These are phyloP conservation scores for Phytophthora hibernalis DNA, from an alignment of 352 stramenopile genomes.

Conservation along the genomic window DNA sequence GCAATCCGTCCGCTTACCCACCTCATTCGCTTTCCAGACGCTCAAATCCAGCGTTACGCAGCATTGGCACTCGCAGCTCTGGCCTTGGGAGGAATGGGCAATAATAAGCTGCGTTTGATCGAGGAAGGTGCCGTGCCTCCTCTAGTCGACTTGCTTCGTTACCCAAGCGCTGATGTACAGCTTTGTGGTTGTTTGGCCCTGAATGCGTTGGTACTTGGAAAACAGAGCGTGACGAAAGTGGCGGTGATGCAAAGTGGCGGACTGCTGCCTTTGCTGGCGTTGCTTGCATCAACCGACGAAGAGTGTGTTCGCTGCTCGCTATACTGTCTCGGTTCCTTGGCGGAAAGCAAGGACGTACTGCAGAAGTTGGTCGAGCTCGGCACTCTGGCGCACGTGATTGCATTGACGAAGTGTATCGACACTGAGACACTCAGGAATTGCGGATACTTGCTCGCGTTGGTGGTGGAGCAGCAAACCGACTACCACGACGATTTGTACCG, in stretches of 20 bases:
- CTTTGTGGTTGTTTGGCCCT: slow-evolving; percentile 93
- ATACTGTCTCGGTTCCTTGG: slow-evolving; percentile 94
- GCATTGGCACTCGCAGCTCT: slow-evolving; percentile 93
- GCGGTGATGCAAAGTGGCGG: slow-evolving; percentile 91
- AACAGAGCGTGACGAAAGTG: slow-evolving; percentile 88
- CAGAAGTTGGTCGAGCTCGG: slow-evolving; percentile 92
- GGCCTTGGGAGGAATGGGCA: slow-evolving; percentile 91
- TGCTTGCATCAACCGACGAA: slow-evolving; percentile 89
- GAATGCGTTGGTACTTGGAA: slow-evolving; percentile 91
- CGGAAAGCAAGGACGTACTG: slow-evolving; percentile 92
- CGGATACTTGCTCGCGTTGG: slow-evolving; percentile 93
- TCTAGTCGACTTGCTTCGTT: slow-evolving; percentile 93
- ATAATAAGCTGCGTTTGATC: slow-evolving; percentile 93
- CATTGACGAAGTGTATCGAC: slow-evolving; percentile 82
- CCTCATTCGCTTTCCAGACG: slow-evolving; percentile 94
- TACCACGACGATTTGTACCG: slow-evolving; percentile 92
- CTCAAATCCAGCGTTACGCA: slow-evolving; percentile 96
- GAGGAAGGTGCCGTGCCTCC: slow-evolving; percentile 93
- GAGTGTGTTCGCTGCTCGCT: slow-evolving; percentile 92
- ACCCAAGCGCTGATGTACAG: slow-evolving; percentile 94
- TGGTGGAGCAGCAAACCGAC: slow-evolving; percentile 92
- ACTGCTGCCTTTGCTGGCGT: slow-evolving; percentile 86
- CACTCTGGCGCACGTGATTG: slow-evolving; percentile 82
- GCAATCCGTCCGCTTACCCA: slow-evolving; percentile 94
- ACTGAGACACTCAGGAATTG: slow-evolving; percentile 93